Percentiles rank a stretch among this genome's conserved stretches.
These are phyloP conservation scores for Volvariella volvacea DNA, from an alignment of 1,284 basidiomycete species.

Conservation along the genomic window DNA sequence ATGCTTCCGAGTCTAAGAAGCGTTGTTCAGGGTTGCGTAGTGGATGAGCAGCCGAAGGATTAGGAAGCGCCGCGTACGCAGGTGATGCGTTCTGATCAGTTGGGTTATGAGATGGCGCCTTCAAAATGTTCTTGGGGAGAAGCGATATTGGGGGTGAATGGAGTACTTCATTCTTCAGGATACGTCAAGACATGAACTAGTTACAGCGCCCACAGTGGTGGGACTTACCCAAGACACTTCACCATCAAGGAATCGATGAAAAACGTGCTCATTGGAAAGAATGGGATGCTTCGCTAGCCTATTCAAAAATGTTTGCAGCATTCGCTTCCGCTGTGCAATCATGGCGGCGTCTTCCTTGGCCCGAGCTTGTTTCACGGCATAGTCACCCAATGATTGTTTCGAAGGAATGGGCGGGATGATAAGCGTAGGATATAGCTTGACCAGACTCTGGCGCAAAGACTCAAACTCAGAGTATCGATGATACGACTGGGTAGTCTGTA, in stretches of 20 bases:
- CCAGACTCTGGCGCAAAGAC: slow-evolving; percentile 79
- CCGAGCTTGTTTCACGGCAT: slow-evolving; percentile 95
- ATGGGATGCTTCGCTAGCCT: slow-evolving; percentile 88
- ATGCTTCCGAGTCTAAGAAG: slow-evolving; percentile 93
- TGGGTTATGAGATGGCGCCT: slow-evolving; percentile 92
- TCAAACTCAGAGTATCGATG: slow-evolving; percentile 98
- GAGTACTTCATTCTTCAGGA: slow-evolving; percentile 74
- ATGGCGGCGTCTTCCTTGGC: slow-evolving; percentile 94
- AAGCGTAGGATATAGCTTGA: slow-evolving; percentile 89
- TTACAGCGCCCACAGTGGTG: slow-evolving; percentile 2
- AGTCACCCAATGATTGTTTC: slow-evolving; percentile 94
- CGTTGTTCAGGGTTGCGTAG: slow-evolving; percentile 87
- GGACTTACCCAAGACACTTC: slow-evolving; percentile 86
- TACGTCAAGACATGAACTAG: slow-evolving; percentile 6
- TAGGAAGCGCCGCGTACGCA: slow-evolving; percentile 82
- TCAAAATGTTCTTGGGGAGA: slow-evolving; percentile 92
- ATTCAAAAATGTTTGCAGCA: slow-evolving; percentile 94
- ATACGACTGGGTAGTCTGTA: slow-evolving; percentile 74
- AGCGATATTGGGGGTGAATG: slow-evolving; percentile 88
- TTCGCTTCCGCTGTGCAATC: slow-evolving; percentile 88
- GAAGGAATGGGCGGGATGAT: slow-evolving; percentile 98
- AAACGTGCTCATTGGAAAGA: slow-evolving; percentile 89
- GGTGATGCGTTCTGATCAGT: slow-evolving; percentile 71
- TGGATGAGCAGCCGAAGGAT: slow-evolving; percentile 82
- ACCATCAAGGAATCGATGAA: slow-evolving; percentile 92